Evolutionary conservation across 371 early-diverging fungal species (phyloP).

Genomic region (Batrachochytrium dendrobatidis): DNA sequence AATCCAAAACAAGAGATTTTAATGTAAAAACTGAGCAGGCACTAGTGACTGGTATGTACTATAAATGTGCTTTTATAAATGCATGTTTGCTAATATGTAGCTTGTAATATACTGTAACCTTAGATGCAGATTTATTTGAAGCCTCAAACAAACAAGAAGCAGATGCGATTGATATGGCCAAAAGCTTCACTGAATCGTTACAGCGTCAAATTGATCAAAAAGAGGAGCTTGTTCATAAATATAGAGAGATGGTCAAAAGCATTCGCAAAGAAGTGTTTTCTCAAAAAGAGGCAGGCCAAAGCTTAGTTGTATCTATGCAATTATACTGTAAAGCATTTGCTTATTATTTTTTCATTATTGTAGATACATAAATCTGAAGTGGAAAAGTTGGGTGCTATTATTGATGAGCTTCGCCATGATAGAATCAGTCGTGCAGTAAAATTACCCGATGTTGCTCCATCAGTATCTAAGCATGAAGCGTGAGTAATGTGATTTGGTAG

Average conservation of each 20-base stretch:
- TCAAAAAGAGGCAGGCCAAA: conserved; percentile 12
- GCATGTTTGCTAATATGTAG: neutral
- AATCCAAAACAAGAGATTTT: neutral
- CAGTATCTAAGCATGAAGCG: neutral
- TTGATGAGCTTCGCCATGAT: neutral
- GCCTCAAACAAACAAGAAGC: conserved; percentile 23
- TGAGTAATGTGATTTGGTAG: neutral
- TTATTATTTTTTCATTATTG: neutral
- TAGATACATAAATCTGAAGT: neutral
- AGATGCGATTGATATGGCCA: conserved; percentile 23
- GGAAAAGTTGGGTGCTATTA: neutral
- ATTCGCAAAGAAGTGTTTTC: conserved; percentile 16
- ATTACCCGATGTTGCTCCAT: neutral
- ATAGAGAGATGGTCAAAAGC: conserved; percentile 25
- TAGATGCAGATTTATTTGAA: neutral
- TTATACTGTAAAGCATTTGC: neutral
- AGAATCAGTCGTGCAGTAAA: neutral
- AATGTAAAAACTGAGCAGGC: neutral
- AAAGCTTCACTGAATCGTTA: conserved; percentile 28
- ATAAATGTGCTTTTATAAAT: neutral
- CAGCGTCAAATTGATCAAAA: conserved; percentile 31
- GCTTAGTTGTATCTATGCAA: neutral
- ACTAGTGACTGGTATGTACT: neutral
- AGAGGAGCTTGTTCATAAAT: conserved; percentile 27
- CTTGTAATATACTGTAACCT: conserved; percentile 1